Evolutionary conservation across 768 basidiomycete species (phyloP), one percentile per base, ranked within the genome.

Genomic region (Agrocybe chaxingu): DNA sequence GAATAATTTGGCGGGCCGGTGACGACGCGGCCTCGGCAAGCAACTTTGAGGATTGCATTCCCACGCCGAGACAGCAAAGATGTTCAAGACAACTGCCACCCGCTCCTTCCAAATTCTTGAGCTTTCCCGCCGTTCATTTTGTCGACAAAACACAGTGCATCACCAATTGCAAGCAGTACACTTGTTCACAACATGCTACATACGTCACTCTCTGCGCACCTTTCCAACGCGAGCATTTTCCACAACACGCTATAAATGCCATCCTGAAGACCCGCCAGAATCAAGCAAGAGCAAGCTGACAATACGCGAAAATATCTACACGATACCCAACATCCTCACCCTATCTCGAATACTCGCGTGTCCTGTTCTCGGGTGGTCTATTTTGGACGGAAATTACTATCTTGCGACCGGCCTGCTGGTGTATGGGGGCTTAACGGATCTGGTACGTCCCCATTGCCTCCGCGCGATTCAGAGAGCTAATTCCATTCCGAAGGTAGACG

Each of bases 351-450:
- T 99, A 58, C 58, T 83, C 11, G 82, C 96, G 0, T 97, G 94
- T 63, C 97, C 97, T 8, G 73, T 88, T 9, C 79, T 99, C n/a
- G 96, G 91, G 4, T 97, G 89, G 81, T 82, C 87, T 29, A 89
- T 98, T 49, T 60, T 98, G 34, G 70, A 92, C 34, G 86, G 85
- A 50, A 78, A 97, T 61, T 94, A 89, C 61, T 66, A 77, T 38
- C 72, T 86, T 44, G 95, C 97, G 11, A 92, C 94, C 0, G 79
- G 82, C 3, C 66, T 99, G 18, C 78, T 99, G 10, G 81, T 88
- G 7, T 95, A 92, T 60, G 94, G 95, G 1, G 94, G 95, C n/a
- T 69, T 94, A 48, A 92, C 92, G 4, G 97, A 98, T 68, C 69
- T 86, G 76, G 95, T 98, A 60, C 64, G 88, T 70, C 34, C 16